Evolutionary conservation across 2,329 filamentous ascomycete species (phyloP), one percentile per base, ranked within the genome.

Genomic region (Fusarium oligoseptatum): DNA sequence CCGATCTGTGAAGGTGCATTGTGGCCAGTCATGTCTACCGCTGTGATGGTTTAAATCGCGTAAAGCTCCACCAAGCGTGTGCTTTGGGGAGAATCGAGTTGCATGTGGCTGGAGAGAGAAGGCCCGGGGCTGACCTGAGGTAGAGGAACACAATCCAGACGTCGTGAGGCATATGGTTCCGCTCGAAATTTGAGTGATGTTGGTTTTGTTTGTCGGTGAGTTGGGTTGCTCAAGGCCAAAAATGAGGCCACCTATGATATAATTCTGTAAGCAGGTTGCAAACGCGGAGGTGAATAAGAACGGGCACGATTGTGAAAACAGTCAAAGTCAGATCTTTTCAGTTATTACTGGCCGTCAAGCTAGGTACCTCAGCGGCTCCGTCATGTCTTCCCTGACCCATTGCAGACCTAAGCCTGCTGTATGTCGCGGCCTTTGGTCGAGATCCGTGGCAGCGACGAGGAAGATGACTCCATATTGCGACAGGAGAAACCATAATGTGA

Each of bases 301-400:
- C 34, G 52, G 27, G 34, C 20, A 32, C 14, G 22, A 48, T 52
- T 52, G 50, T 32, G 52, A 50, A 60, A 55, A 39, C 50, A 67
- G 70, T 73, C 70, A 72, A 76, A 75, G 87, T 94, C 92, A 93
- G 92, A 88, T 93, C 91, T 94, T 93, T 93, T 93, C 91, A 93
- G 91, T 93, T 89, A 88, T 82, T 77, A 79, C 79, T 82, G 79
- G 81, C 85, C 88, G 82, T 89, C 86, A 89, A 81, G 72, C 85
- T 83, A 80, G 82, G 80, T 81, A 84, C 85, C 81, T 77, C 87
- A 84, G 81, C 87, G 88, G 88, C 82, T 89, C 85, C 81, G 80
- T 82, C 78, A 76, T 71, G 69, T 72, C 70, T 76, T 60, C 73
- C 70, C 67, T 71, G 62, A 41, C 37, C 55, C 64, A 41, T 50